Evolutionary conservation across 2,329 filamentous ascomycete species (phyloP), one percentile per base, ranked within the genome.

Genomic region (Graphium sp.): DNA sequence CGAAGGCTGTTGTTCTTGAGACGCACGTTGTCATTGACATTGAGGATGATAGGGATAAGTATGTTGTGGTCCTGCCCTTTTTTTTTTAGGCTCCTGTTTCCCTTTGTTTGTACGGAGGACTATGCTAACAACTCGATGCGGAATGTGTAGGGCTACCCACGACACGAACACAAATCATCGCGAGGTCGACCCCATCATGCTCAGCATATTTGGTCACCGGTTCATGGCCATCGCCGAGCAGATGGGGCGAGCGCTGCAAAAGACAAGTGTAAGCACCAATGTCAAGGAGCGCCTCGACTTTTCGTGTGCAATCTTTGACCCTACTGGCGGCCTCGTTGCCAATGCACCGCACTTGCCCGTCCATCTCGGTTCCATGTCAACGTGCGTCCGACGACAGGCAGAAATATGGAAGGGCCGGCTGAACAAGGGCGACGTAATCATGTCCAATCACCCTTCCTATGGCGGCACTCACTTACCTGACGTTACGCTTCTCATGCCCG

Each of bases 21-120:
- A 92, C 84, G 0, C 87, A 93, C 41, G 82, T 94, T 6, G 66
- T 94, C 6, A 85, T 94, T 43, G 83, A 93, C 37, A 66, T 89
- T 22, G 69, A 74, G 31, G 72, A 73, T 26, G 55, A 66, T 16
- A 52, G 46, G 24, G 38, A 45, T 4, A 44, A 46, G 47, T 48
- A 41, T 34, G 49, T 39, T 18, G 14, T 8, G 15, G 6, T 16
- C 8, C 5, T 12, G 6, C n/a, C 14, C 4, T 18, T 3, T n/a
- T 10, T n/a, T n/a, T n/a, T n/a, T n/a, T n/a, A n/a, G n/a, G n/a
- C n/a, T n/a, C n/a, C n/a, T n/a, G n/a, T n/a, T n/a, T n/a, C n/a
- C n/a, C n/a, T n/a, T n/a, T n/a, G n/a, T n/a, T n/a, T n/a, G n/a
- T n/a, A n/a, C n/a, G n/a, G n/a, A n/a, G n/a, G n/a, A n/a, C n/a